These are phyloP conservation scores for Dalechampia spathulata DNA, from an alignment of 441 rosid genomes.

Conservation along the genomic window DNA sequence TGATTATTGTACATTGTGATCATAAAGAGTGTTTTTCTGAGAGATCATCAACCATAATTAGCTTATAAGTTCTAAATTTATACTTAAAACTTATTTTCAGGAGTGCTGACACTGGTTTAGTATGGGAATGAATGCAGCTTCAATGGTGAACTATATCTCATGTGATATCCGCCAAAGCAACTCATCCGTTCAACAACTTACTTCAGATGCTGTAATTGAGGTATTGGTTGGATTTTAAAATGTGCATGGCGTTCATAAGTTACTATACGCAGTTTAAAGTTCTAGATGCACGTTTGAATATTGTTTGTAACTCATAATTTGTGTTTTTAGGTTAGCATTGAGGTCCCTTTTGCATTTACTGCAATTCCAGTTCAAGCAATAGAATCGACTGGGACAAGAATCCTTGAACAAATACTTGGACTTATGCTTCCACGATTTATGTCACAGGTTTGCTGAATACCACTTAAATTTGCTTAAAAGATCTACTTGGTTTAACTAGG, in stretches of 20 bases:
- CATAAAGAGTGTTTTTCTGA: background rate
- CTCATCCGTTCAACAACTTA: conserved; percentile 50
- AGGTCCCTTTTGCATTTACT: conserved; percentile 72
- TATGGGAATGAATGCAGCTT: conserved; percentile 71
- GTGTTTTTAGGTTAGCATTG: conserved; percentile 57
- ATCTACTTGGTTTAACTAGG: background rate
- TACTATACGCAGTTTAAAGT: background rate
- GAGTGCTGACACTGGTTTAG: conserved; percentile 34
- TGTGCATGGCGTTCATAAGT: conserved; percentile 2
- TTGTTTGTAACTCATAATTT: conserved; percentile 8
- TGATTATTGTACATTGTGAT: background rate
- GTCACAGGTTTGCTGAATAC: conserved; percentile 59
- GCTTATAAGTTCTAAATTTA: conserved; percentile 16
- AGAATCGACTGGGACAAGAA: conserved; percentile 73
- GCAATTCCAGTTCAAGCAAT: conserved; percentile 62
- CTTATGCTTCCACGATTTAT: conserved; percentile 90
- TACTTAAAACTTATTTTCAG: conserved; percentile 15
- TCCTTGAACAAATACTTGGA: conserved; percentile 73
- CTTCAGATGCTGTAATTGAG: conserved; percentile 90
- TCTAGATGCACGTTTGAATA: conserved; percentile 5
- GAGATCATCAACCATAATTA: conserved; percentile 4
- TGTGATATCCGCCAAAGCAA: conserved; percentile 35
- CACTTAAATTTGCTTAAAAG: conserved; percentile 7
- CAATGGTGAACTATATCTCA: conserved; percentile 78
- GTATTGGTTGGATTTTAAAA: conserved; percentile 26